phyloP scores from a whole-genome alignment of 108 stramenopile species.

The Pseudonitzschia multiseries region DNA sequence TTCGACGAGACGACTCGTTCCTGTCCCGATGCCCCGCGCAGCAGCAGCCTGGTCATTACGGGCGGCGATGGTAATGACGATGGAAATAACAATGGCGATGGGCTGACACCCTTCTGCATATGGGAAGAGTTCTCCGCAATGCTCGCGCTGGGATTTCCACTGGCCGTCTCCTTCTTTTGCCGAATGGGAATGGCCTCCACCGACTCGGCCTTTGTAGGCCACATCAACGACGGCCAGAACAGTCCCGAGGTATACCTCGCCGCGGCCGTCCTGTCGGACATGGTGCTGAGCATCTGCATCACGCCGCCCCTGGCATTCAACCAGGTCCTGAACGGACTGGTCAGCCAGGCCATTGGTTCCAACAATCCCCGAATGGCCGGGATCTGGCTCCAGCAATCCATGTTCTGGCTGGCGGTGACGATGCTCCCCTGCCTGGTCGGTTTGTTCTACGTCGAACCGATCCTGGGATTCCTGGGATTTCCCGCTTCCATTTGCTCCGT shows the following conservation, averaged over 20 bases:
- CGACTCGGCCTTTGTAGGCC: slow-evolving; percentile 45
- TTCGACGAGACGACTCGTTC: background rate
- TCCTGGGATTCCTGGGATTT: slow-evolving; percentile 32
- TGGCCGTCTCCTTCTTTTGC: slow-evolving; percentile 45
- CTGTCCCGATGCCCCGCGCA: background rate
- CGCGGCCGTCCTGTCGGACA: slow-evolving; percentile 76
- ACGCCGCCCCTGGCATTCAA: slow-evolving; percentile 46
- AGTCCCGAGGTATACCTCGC: slow-evolving; percentile 39
- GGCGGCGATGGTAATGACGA: background rate
- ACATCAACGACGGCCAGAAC: slow-evolving; percentile 30
- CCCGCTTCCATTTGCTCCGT: slow-evolving; percentile 31
- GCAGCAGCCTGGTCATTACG: background rate
- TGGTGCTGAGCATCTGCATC: slow-evolving; percentile 68
- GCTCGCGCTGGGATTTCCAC: slow-evolving; percentile 30
- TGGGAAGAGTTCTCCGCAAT: slow-evolving; percentile 33
- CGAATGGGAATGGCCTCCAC: slow-evolving; percentile 49
- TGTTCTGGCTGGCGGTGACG: slow-evolving; percentile 43
- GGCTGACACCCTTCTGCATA: background rate
- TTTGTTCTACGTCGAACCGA: slow-evolving; percentile 44
- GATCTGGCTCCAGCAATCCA: slow-evolving; percentile 49
- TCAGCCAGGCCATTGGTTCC: slow-evolving; percentile 48
- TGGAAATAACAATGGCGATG: background rate
- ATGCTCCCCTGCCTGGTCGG: slow-evolving; percentile 49
- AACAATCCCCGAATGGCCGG: slow-evolving; percentile 64
- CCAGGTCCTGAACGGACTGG: slow-evolving; percentile 47